phyloP scores from a whole-genome alignment of 192 early-diverging fungal genomes.

The Entophlyctis luteolus region DNA sequence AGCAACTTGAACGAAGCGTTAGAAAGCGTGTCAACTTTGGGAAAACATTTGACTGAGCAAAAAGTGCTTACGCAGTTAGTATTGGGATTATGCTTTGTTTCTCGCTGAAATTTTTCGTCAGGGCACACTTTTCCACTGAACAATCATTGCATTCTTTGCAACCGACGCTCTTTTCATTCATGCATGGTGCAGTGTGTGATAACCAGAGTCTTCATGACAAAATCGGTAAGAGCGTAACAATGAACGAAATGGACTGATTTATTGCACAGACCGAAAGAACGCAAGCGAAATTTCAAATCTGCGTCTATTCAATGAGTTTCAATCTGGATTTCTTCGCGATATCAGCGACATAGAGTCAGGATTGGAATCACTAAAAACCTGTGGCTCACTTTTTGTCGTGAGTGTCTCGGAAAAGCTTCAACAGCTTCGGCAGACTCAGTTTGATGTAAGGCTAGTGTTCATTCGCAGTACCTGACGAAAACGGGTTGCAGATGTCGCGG shows the following conservation, averaged over 20 bases:
- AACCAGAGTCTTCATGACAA: conserved; percentile 46
- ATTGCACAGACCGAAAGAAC: conserved; percentile 35
- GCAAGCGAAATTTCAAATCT: conserved; percentile 35
- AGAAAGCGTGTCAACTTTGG: background rate
- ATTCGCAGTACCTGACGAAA: too few species aligned
- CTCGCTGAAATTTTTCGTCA: conserved; percentile 11
- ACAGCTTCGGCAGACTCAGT: background rate
- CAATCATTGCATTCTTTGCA: conserved; percentile 35
- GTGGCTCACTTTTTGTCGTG: background rate
- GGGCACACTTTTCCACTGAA: conserved; percentile 42
- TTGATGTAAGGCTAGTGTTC: background rate
- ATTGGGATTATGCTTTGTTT: background rate
- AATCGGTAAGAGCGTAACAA: conserved; percentile 24
- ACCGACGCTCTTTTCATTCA: conserved; percentile 32
- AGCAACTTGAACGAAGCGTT: background rate
- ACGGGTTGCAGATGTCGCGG: too few species aligned
- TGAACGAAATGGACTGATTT: background rate
- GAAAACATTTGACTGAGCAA: conserved; percentile 33
- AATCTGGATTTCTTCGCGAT: conserved; percentile 29
- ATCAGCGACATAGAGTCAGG: conserved; percentile 28
- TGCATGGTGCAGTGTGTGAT: conserved; percentile 37
- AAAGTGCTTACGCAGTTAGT: conserved; percentile 28
- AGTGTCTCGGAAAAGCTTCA: background rate
- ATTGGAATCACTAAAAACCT: background rate
- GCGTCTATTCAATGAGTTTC: conserved; percentile 42